Percentiles rank a stretch among this genome's conserved stretches.
These are phyloP conservation scores for Hanseniaspora jakobsenii DNA, from an alignment of 805 yeast genomes.

Conservation along the genomic window DNA sequence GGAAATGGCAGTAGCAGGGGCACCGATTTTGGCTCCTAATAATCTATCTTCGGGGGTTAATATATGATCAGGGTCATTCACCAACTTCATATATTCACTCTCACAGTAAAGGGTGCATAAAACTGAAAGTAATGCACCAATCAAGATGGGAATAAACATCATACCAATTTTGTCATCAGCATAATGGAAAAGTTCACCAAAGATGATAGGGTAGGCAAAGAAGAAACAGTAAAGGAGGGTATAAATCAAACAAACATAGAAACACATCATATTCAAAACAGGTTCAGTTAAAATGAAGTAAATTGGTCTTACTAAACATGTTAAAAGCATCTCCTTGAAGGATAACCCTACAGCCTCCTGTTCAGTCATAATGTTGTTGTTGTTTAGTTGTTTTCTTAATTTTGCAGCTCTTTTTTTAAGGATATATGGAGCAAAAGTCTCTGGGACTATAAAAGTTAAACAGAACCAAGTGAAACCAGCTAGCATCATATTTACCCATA, in stretches of 20 bases:
- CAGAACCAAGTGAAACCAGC: slow-evolving; percentile 73
- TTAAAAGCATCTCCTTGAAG: slow-evolving; percentile 52
- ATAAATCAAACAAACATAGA: slow-evolving; percentile 78
- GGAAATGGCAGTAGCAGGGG: slow-evolving; percentile 76
- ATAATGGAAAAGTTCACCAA: slow-evolving; percentile 61
- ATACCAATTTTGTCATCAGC: slow-evolving; percentile 70
- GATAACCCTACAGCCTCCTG: slow-evolving; percentile 75
- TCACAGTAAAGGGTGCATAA: slow-evolving; percentile 67
- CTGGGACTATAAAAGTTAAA: slow-evolving; percentile 54
- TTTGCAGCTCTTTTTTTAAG: slow-evolving; percentile 52
- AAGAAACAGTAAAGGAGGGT: slow-evolving; percentile 86
- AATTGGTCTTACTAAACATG: slow-evolving; percentile 70
- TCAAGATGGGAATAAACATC: slow-evolving; percentile 80
- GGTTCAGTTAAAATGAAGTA: slow-evolving; percentile 71
- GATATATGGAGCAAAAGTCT: slow-evolving; percentile 78
- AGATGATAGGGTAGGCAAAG: slow-evolving; percentile 89
- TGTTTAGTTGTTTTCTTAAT: slow-evolving; percentile 69
- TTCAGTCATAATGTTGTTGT: slow-evolving; percentile 76
- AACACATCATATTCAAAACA: slow-evolving; percentile 69
- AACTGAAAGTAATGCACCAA: slow-evolving; percentile 71
- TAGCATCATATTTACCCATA: slow-evolving; percentile 89
- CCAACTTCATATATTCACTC: slow-evolving; percentile 40
- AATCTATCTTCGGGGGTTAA: slow-evolving; percentile 65
- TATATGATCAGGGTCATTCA: slow-evolving; percentile 33
- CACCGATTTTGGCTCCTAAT: slow-evolving; percentile 69